phyloP scores from a whole-genome alignment of 2,329 filamentous ascomycete genomes.

The Alternaria longipes region DNA sequence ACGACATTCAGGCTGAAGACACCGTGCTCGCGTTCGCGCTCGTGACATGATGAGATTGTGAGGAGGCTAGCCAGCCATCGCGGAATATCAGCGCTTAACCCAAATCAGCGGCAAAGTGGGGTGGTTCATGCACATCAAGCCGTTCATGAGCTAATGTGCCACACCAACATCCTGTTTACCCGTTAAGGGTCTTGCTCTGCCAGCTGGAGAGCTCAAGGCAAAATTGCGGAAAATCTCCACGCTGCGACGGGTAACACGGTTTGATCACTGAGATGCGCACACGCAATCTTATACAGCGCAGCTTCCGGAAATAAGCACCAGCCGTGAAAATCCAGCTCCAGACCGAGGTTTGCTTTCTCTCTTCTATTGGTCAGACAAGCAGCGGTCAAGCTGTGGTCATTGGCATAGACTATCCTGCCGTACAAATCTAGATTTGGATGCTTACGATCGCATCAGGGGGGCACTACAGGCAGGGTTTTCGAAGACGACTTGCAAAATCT shows the following conservation, averaged over 20 bases:
- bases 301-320: background rate
- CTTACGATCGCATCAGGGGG: too few species aligned
- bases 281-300: background rate
- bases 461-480: too few species aligned
- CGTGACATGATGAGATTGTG: constrained; percentile 12
- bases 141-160: background rate
- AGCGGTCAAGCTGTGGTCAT: background rate
- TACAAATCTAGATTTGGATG: too few species aligned
- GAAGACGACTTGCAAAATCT: too few species aligned
- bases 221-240: background rate
- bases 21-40: constrained; percentile 1
- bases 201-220: background rate
- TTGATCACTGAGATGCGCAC: background rate
- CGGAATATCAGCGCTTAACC: background rate
- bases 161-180: background rate
- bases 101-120: background rate
- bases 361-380: background rate
- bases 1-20: background rate
- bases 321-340: background rate
- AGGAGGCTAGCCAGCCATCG: constrained; percentile 8
- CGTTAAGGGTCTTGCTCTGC: background rate
- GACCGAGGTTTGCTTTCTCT: background rate
- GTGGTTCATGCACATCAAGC: background rate
- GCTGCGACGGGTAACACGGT: background rate
- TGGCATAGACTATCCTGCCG: too few species aligned